Evolutionary conservation across 1,284 basidiomycete genomes (phyloP).

Genomic region (Limonomyces culmigenus): DNA sequence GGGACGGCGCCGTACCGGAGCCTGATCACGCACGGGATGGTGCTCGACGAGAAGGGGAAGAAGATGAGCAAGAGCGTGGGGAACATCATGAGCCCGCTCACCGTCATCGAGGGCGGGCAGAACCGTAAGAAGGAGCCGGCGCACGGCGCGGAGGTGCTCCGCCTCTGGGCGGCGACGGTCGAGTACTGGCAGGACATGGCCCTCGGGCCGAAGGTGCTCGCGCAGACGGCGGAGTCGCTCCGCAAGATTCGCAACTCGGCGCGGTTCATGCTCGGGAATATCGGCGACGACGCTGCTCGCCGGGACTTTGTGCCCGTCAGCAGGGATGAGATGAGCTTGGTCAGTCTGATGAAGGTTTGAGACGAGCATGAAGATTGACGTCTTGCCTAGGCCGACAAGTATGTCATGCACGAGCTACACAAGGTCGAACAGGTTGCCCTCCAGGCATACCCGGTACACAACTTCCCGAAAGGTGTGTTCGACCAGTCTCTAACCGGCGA

Average conservation of each 20-base stretch:
- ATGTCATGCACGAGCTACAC: slow-evolving; percentile 74
- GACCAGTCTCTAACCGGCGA: background rate
- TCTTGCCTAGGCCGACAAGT: slow-evolving; percentile 53
- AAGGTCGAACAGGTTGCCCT: slow-evolving; percentile 51
- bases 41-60: slow-evolving; percentile 77
- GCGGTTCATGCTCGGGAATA: slow-evolving; percentile 81
- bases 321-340: slow-evolving; percentile 40
- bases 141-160: slow-evolving; percentile 77
- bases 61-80: slow-evolving; percentile 99
- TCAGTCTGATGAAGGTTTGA: slow-evolving; percentile 18
- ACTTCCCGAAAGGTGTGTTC: slow-evolving; percentile 68
- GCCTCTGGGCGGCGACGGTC: slow-evolving; percentile 85
- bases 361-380: slow-evolving; percentile 3
- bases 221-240: slow-evolving; percentile 64
- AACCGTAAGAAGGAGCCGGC: slow-evolving; percentile 54
- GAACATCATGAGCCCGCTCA: slow-evolving; percentile 80
- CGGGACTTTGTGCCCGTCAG: slow-evolving; percentile 18
- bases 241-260: slow-evolving; percentile 82
- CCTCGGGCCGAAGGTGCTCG: slow-evolving; percentile 67
- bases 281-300: slow-evolving; percentile 21
- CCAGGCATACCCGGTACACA: slow-evolving; percentile 57
- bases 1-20: slow-evolving; percentile 52
- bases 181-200: slow-evolving; percentile 86
- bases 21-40: slow-evolving; percentile 94
- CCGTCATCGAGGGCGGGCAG: slow-evolving; percentile 67